phyloP scores from a whole-genome alignment of 179 eudicot genomes.

The Sideroxylon spinosum region DNA sequence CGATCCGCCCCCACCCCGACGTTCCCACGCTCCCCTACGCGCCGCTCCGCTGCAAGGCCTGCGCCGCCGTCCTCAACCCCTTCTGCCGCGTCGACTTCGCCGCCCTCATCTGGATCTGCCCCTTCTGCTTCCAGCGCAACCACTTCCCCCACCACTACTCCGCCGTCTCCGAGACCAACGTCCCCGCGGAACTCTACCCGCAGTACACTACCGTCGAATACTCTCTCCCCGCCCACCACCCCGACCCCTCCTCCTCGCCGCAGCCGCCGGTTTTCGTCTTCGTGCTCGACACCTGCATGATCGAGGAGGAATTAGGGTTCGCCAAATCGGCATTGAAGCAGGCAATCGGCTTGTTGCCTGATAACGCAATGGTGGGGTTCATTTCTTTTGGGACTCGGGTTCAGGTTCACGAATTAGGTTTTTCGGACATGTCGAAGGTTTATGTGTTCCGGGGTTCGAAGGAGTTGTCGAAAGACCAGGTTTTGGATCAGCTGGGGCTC shows the following conservation, averaged over 20 bases:
- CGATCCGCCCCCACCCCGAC: constrained; percentile 62
- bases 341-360: constrained; percentile 67
- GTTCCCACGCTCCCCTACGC: constrained; percentile 63
- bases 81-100: constrained; percentile 63
- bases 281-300: constrained; percentile 78
- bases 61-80: constrained; percentile 64
- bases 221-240: constrained; percentile 20
- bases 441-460: constrained; percentile 81
- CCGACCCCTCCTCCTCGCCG: constrained; percentile 9
- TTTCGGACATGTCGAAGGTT: constrained; percentile 74
- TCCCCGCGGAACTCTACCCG: constrained; percentile 90
- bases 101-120: constrained; percentile 90
- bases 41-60: constrained; percentile 80
- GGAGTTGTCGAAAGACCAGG: constrained; percentile 71
- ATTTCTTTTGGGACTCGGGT: constrained; percentile 87
- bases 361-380: constrained; percentile 77
- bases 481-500: constrained; percentile 89
- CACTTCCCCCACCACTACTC: constrained; percentile 76
- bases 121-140: constrained; percentile 80
- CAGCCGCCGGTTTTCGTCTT: constrained; percentile 54
- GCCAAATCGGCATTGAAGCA: constrained; percentile 67
- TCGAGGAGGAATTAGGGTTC: constrained; percentile 82
- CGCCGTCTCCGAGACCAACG: constrained; percentile 55
- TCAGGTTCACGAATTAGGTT: constrained; percentile 90
- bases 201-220: constrained; percentile 66